Percentiles rank a stretch among this genome's conserved stretches.
Conservation (phyloP, 129 eudicot genomes). For the Pittosporum tobira region DNA sequence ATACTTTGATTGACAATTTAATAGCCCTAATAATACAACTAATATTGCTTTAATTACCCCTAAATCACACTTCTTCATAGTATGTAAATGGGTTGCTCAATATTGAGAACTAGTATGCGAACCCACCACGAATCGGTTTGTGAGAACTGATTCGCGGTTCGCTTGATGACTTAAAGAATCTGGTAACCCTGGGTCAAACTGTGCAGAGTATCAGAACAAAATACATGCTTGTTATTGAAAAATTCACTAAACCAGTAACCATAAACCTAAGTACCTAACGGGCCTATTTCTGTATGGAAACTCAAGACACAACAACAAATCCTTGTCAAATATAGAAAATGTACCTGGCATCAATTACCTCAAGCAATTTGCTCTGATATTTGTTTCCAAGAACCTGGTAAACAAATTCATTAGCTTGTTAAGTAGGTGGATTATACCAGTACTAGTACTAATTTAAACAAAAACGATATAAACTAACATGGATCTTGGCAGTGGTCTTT, state of each 20-base stretch:
- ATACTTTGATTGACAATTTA: no score
- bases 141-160: no score
- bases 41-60: no score
- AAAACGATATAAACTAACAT: conserved; percentile 39
- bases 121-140: no score
- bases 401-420: conserved; percentile 6
- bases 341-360: conserved; percentile 92
- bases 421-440: conserved; percentile 4
- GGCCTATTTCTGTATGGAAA: neutral
- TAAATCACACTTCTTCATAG: no score
- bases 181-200: no score
- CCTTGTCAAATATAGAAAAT: neutral
- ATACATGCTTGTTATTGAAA: neutral
- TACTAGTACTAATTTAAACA: neutral
- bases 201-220: neutral
- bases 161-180: no score
- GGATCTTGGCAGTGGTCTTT: conserved; percentile 90
- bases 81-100: no score
- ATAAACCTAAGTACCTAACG: neutral
- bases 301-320: neutral
- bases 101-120: no score
- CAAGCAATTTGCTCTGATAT: conserved; percentile 85
- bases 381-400: conserved; percentile 80
- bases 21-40: no score
- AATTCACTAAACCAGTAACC: neutral